phyloP scores from a whole-genome alignment of 2,329 filamentous ascomycete genomes.

The Pseudocercospora fijiensis region DNA sequence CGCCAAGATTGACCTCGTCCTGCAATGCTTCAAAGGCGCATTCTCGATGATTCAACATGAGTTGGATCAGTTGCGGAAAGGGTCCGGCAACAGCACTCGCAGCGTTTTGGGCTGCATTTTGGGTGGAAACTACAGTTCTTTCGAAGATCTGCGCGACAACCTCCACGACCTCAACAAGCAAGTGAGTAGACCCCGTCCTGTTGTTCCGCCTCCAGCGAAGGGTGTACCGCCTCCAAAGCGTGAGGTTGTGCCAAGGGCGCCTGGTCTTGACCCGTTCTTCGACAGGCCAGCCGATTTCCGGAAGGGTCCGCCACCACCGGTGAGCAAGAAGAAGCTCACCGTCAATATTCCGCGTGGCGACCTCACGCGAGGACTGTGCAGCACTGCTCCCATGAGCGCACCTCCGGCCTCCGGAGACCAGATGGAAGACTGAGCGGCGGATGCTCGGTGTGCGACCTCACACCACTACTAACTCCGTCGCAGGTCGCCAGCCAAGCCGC shows the following conservation, averaged over 20 bases:
- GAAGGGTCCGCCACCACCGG: background rate
- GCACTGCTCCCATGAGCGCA: background rate
- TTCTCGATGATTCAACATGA: slow-evolving; percentile 51
- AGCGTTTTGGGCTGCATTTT: slow-evolving; percentile 73
- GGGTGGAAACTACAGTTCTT: slow-evolving; percentile 75
- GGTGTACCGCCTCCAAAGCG: background rate
- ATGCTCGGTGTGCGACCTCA: background rate
- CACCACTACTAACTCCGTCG: background rate
- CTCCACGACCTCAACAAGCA: slow-evolving; percentile 6
- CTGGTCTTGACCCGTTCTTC: background rate
- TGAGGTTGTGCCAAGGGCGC: background rate
- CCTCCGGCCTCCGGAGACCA: background rate
- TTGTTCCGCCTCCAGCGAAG: background rate
- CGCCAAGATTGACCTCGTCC: slow-evolving; percentile 64
- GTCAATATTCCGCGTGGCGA: background rate
- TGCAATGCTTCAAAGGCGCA: slow-evolving; percentile 67
- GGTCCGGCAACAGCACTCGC: slow-evolving; percentile 25
- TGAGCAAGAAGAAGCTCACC: background rate
- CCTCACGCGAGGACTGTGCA: background rate
- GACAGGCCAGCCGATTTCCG: background rate
- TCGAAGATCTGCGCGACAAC: slow-evolving; percentile 41
- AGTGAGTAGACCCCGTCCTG: background rate
- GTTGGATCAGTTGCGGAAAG: slow-evolving; percentile 44
- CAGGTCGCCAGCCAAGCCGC: background rate
- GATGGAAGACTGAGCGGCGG: background rate